phyloP scores from a whole-genome alignment of 768 basidiomycete genomes.

The Leccinum rimulosum region DNA sequence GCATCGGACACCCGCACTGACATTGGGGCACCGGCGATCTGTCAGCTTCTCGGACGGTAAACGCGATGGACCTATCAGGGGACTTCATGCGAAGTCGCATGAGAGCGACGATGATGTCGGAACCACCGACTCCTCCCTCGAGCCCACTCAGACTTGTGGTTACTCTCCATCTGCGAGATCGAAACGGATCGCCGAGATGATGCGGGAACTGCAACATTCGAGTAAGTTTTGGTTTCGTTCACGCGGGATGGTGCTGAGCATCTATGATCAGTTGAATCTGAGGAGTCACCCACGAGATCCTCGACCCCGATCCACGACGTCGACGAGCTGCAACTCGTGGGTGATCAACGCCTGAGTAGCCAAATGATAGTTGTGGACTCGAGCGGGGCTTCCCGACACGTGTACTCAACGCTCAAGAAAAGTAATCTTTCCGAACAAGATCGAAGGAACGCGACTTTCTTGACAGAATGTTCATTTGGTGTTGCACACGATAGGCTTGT shows the following conservation, averaged over 20 bases:
- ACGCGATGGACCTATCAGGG: conserved; percentile 82
- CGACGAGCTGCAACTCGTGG: conserved; percentile 48
- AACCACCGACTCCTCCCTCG: conserved; percentile 18
- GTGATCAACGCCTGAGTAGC: conserved; percentile 40
- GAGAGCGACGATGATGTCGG: conserved; percentile 37
- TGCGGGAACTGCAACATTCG: conserved; percentile 68
- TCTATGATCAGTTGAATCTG: conserved; percentile 29
- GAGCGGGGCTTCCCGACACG: conserved; percentile 34
- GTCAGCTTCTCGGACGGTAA: conserved; percentile 98
- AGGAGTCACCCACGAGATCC: conserved; percentile 57
- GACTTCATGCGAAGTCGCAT: conserved; percentile 41
- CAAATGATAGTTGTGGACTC: conserved; percentile 24
- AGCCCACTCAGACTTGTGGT: conserved; percentile 19
- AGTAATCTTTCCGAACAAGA: conserved; percentile 35
- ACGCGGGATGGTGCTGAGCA: conserved; percentile 4
- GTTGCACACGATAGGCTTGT: conserved; percentile 91
- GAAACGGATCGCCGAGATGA: conserved; percentile 77
- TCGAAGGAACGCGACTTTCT: conserved; percentile 58
- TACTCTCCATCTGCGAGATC: conserved; percentile 65
- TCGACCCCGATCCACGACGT: conserved; percentile 43
- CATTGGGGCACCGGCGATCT: conserved; percentile 61
- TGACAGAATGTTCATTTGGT: conserved; percentile 96
- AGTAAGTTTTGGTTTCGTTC: conserved; percentile 46
- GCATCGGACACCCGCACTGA: conserved; percentile 54
- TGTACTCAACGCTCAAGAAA: conserved; percentile 45